Evolutionary conservation across 805 yeast species (phyloP).

Genomic region (Kodamaea sagamina): DNA sequence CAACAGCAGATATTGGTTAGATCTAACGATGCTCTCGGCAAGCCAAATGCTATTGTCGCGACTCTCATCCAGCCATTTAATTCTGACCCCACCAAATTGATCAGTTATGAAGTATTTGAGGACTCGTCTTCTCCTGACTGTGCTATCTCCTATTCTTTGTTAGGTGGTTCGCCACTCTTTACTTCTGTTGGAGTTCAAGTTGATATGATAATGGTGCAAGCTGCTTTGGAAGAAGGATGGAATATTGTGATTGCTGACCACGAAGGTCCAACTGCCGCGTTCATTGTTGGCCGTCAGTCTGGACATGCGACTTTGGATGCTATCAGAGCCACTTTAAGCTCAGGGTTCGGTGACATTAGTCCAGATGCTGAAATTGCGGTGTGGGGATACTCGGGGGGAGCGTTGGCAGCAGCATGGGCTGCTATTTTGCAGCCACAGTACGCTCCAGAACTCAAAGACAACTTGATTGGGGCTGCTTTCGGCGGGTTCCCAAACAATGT

Average conservation of each 20-base stretch:
- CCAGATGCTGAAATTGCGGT: constrained; percentile 23
- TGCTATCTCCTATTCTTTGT: constrained; percentile 23
- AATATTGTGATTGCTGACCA: constrained; percentile 36
- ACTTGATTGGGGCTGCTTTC: constrained; percentile 32
- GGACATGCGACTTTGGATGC: constrained; percentile 34
- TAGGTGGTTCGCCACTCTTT: constrained; percentile 18
- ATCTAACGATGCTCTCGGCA: constrained; percentile 21
- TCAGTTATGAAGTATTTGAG: constrained; percentile 22
- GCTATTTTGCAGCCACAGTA: constrained; percentile 36
- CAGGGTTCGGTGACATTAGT: constrained; percentile 21
- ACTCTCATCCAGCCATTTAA: constrained; percentile 24
- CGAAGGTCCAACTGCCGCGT: constrained; percentile 34
- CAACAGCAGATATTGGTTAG: constrained; percentile 18
- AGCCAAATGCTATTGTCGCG: constrained; percentile 24
- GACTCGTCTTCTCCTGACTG: constrained; percentile 23
- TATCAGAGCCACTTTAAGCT: constrained; percentile 27
- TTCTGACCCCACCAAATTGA: constrained; percentile 22
- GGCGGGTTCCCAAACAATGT: constrained; percentile 40
- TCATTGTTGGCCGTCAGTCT: constrained; percentile 31
- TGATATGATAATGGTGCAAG: constrained; percentile 17
- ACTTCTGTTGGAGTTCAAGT: constrained; percentile 19
- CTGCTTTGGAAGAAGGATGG: constrained; percentile 29
- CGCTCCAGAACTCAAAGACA: constrained; percentile 31
- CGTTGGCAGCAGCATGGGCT: constrained; percentile 41
- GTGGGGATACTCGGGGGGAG: constrained; percentile 44